Evolutionary conservation across 345 rosid genomes (phyloP), one percentile per base, ranked within the genome.

Genomic region (Hibiscus mutabilis): DNA sequence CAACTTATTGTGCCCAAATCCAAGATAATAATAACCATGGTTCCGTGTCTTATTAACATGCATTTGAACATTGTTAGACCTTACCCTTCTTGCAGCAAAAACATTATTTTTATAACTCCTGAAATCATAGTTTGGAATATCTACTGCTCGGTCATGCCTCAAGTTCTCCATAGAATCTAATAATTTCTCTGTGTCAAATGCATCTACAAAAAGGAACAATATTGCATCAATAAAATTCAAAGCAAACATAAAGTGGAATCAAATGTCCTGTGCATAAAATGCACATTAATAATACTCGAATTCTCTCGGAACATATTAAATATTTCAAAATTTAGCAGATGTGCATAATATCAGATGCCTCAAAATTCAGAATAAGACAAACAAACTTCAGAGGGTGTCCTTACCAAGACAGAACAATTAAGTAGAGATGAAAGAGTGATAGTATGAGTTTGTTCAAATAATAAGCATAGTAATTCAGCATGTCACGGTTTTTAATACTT

Each of bases 101-200:
- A 84, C 76, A 72, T 84, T 83, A 63, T 79, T 86, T 72, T 86
- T 87, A 79, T 89, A 92, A 80, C 91, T 90, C 89, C 85, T 92
- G 84, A 87, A 95, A 80, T 95, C 97, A 31, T 95, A 95, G 68
- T 90, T 88, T 61, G 99, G 93, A 76, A 95, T 81, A 85, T 95
- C 98, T 75, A 95, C 98, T 46, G 99, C 96, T 82, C 82, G 77
- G 51, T 93, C 88, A 78, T 83, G 91, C 84, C 91, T 90, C 90
- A 95, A 77, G 70, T 84, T 92, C 80, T 92, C 96, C 96, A 95
- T 92, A 59, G 86, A 86, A 71, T 78, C 79, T 79, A 92, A 83
- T 37, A 90, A 78, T 80, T 80, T 79, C 74, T 88, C 97, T 49
- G 91, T 92, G 82, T 95, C 87, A 84, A 95, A 95, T 71, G 98